A percentile compares a stretch with the other conserved stretches of the same genome.
Conservation (phyloP, 805 yeast species). For the Kazachstania martiniae region DNA sequence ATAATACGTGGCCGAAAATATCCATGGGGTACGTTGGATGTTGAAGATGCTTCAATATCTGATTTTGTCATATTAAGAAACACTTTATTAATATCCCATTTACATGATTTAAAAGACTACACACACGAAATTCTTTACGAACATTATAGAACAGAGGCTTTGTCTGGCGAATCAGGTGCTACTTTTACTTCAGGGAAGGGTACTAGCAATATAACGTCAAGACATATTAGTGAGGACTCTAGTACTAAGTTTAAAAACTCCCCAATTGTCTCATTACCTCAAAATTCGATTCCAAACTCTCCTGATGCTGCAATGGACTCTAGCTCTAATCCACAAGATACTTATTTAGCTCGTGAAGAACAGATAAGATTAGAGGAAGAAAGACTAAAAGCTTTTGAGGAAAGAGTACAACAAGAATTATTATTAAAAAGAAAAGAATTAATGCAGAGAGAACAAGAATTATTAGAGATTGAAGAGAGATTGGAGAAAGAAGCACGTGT, state of each 20-base stretch:
- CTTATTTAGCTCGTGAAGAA: conserved; percentile 65
- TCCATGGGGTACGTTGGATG: conserved; percentile 50
- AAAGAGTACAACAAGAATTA: conserved; percentile 79
- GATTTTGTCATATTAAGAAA: conserved; percentile 76
- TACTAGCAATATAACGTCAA: conserved; percentile 15
- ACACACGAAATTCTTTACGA: conserved; percentile 85
- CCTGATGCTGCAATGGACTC: conserved; percentile 2
- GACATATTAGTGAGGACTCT: not conserved
- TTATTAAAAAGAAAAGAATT: conserved; percentile 72
- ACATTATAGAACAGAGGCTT: conserved; percentile 78
- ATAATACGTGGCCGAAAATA: conserved; percentile 41
- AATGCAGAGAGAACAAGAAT: conserved; percentile 73
- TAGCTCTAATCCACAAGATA: conserved; percentile 24
- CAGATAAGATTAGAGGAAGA: conserved; percentile 85
- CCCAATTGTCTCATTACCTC: not conserved
- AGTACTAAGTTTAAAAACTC: not conserved
- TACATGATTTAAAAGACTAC: conserved; percentile 78
- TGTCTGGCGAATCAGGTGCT: conserved; percentile 55
- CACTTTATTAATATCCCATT: conserved; percentile 69
- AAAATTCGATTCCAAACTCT: not conserved
- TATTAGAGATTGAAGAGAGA: conserved; percentile 69
- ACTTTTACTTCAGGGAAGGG: conserved; percentile 2
- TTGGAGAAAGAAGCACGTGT: conserved; percentile 43
- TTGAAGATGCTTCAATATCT: conserved; percentile 62
- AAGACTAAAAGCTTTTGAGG: conserved; percentile 75